A percentile compares a stretch with the other conserved stretches of the same genome.
These are phyloP conservation scores for Thalassiosira profunda DNA, from an alignment of 108 stramenopile genomes.

Conservation along the genomic window DNA sequence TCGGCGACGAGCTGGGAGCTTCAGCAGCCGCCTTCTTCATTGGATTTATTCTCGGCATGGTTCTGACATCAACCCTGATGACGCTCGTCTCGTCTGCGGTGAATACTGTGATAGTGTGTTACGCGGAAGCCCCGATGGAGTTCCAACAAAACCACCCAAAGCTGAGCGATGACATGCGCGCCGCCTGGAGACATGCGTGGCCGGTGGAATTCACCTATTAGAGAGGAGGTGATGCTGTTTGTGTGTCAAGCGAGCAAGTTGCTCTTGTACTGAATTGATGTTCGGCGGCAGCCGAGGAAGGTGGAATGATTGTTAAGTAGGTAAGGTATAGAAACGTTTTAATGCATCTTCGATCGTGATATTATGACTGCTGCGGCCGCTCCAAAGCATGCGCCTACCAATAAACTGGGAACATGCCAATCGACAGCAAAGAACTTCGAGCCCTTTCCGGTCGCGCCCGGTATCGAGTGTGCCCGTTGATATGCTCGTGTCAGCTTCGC, in stretches of 20 bases:
- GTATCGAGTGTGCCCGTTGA: conserved; percentile 36
- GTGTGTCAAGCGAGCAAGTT: too few relatives aligned
- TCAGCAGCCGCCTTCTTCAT: conserved; percentile 61
- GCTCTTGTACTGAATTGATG: too few relatives aligned
- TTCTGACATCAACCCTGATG: conserved; percentile 76
- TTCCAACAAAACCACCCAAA: conserved; percentile 88
- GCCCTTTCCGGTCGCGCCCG: too few relatives aligned
- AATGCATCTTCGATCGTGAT: too few relatives aligned
- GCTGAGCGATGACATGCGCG: conserved; percentile 77
- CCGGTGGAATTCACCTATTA: conserved; percentile 60
- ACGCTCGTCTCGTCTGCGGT: conserved; percentile 84
- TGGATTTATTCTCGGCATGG: conserved; percentile 77
- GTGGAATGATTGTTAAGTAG: too few relatives aligned
- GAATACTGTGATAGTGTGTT: conserved; percentile 90
- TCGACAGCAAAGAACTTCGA: background rate
- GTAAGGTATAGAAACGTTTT: too few relatives aligned
- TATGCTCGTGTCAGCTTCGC: conserved; percentile 33
- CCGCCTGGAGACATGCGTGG: conserved; percentile 90
- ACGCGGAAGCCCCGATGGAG: conserved; percentile 86
- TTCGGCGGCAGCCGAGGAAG: too few relatives aligned
- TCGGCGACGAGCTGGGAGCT: conserved; percentile 58
- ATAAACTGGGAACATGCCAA: background rate
- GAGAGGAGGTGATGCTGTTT: too few relatives aligned
- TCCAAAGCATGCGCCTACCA: too few relatives aligned
- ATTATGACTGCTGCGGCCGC: too few relatives aligned